These are phyloP conservation scores for Penicilliopsis zonata DNA, from an alignment of 495 filamentous ascomycete genomes.

Conservation along the genomic window DNA sequence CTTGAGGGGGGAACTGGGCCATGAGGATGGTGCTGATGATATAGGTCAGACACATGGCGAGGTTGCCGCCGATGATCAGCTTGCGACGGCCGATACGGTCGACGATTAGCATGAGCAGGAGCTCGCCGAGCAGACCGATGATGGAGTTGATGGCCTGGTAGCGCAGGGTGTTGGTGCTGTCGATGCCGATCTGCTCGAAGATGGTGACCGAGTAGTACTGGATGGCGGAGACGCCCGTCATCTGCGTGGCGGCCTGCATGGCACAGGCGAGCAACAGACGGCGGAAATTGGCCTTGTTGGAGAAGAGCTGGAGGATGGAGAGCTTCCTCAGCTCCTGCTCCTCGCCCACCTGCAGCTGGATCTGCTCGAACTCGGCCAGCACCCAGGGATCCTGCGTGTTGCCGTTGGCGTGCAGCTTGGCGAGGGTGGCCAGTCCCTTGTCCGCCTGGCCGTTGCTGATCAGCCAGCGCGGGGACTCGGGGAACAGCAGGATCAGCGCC, in stretches of 20 bases:
- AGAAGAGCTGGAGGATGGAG: conserved; percentile 48
- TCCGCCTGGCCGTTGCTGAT: conserved; percentile 18
- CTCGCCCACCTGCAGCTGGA: conserved; percentile 9
- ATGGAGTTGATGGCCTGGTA: conserved; percentile 52
- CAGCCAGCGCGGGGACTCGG: conserved; percentile 35
- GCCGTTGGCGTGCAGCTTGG: conserved; percentile 20
- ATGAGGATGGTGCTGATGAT: conserved; percentile 14
- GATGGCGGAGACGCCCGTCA: conserved; percentile 54
- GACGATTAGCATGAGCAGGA: conserved; percentile 42
- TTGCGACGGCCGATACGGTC: conserved; percentile 42
- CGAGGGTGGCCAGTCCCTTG: conserved; percentile 23
- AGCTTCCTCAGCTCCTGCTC: conserved; percentile 44
- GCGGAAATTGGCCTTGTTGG: conserved; percentile 44
- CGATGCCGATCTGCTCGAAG: conserved; percentile 48
- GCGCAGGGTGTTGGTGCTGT: conserved; percentile 40
- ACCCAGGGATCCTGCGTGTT: conserved; percentile 8
- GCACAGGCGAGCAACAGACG: conserved; percentile 46
- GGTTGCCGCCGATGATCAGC: conserved; percentile 41
- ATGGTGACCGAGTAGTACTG: conserved; percentile 52
- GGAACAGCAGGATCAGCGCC: conserved; percentile 10
- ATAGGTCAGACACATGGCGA: conserved; percentile 39
- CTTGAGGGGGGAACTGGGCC: conserved; percentile 36
- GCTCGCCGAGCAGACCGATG: conserved; percentile 42
- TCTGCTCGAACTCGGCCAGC: conserved; percentile 5
- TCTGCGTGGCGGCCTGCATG: conserved; percentile 48